Percentiles rank a stretch among this genome's conserved stretches.
These are phyloP conservation scores for Maudiozyma saulgeensis DNA, from an alignment of 805 yeast species.

Conservation along the genomic window DNA sequence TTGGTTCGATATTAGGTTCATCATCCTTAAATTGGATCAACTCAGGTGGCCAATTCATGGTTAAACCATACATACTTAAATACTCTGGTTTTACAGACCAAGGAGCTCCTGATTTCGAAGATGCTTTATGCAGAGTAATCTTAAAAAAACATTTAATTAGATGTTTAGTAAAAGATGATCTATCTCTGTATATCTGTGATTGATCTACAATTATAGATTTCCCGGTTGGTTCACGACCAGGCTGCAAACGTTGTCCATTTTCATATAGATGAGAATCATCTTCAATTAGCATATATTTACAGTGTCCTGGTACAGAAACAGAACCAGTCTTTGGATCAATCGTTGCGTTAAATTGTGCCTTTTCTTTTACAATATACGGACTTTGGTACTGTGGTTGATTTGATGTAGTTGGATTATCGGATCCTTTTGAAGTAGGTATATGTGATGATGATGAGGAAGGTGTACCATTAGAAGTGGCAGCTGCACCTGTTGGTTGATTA, in stretches of 20 bases:
- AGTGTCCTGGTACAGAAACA: slow-evolving; percentile 40
- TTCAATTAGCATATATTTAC: slow-evolving; percentile 64
- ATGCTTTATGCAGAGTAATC: slow-evolving; percentile 55
- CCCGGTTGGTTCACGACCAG: not conserved
- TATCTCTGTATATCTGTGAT: slow-evolving; percentile 65
- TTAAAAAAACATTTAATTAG: slow-evolving; percentile 82
- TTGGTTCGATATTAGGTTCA: slow-evolving; percentile 6
- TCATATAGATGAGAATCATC: slow-evolving; percentile 11
- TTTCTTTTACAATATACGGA: slow-evolving; percentile 62
- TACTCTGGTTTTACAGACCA: slow-evolving; percentile 83
- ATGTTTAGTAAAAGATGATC: slow-evolving; percentile 83
- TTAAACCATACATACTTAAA: slow-evolving; percentile 27
- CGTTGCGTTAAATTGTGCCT: slow-evolving; percentile 61
- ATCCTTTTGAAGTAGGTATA: slow-evolving; percentile 10
- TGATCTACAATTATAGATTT: slow-evolving; percentile 65
- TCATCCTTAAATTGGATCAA: slow-evolving; percentile 27
- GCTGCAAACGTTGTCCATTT: not conserved
- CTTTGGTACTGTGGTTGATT: slow-evolving; percentile 16
- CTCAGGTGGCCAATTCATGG: slow-evolving; percentile 28
- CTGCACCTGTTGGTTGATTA: no score
- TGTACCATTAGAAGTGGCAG: slow-evolving; percentile 1
- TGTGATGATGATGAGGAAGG: slow-evolving; percentile 9
- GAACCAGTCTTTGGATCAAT: slow-evolving; percentile 29
- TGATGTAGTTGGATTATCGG: not conserved
- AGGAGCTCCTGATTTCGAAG: slow-evolving; percentile 83